phyloP scores from a whole-genome alignment of 768 basidiomycete species.

The Dictyophora rubrovolvata region DNA sequence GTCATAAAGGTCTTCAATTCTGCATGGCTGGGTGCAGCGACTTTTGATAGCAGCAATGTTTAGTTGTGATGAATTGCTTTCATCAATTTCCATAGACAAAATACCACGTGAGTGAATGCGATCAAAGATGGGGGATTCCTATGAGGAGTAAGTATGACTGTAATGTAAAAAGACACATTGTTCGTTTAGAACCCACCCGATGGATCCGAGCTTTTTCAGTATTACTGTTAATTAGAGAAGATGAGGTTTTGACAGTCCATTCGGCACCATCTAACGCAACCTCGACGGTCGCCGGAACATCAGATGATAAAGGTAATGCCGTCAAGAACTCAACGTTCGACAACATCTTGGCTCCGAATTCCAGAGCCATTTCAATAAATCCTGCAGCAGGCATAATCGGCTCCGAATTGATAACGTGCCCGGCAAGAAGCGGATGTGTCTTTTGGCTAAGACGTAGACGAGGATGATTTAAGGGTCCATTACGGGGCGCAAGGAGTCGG shows the following conservation, averaged over 20 bases:
- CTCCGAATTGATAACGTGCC: slow-evolving; percentile 36
- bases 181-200: neutral
- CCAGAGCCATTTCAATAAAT: slow-evolving; percentile 29
- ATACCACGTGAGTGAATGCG: slow-evolving; percentile 11
- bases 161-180: slow-evolving; percentile 12
- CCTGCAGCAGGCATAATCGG: slow-evolving; percentile 39
- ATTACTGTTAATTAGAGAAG: neutral
- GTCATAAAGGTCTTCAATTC: slow-evolving; percentile 3
- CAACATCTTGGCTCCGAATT: slow-evolving; percentile 22
- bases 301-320: slow-evolving; percentile 17
- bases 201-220: neutral
- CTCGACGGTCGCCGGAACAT: slow-evolving; percentile 12
- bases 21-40: neutral
- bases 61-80: neutral
- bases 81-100: slow-evolving; percentile 12
- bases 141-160: neutral
- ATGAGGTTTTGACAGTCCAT: slow-evolving; percentile 21
- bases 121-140: slow-evolving; percentile 2
- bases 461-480: slow-evolving; percentile 28
- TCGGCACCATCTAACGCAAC: slow-evolving; percentile 10
- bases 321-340: slow-evolving; percentile 19
- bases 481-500: slow-evolving; percentile 17
- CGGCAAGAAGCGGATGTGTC: slow-evolving; percentile 31
- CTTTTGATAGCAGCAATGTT: neutral
- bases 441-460: slow-evolving; percentile 25